A percentile compares a stretch with the other conserved stretches of the same genome.
These are phyloP conservation scores for Lasiodiplodia hormozganensis DNA, from an alignment of 2,329 filamentous ascomycete genomes.

Conservation along the genomic window DNA sequence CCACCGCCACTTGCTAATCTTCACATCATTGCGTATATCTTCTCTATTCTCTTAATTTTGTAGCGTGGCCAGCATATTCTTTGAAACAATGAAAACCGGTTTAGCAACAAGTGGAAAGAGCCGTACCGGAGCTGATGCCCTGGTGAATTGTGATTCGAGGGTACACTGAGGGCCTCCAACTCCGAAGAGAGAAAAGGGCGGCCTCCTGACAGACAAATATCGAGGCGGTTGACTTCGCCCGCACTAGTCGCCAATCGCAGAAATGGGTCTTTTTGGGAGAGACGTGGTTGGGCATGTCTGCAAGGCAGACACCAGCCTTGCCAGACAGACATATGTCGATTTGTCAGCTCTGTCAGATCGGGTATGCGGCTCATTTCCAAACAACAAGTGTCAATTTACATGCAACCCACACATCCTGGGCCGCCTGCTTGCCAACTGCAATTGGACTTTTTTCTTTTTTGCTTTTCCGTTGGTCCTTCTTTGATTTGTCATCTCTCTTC, in stretches of 20 bases:
- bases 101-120: too few relatives aligned
- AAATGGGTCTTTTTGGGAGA: not conserved
- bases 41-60: not conserved
- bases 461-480: not conserved
- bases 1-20: not conserved
- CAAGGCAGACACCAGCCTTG: not conserved
- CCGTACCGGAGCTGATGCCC: too few relatives aligned
- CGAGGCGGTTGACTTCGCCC: too few relatives aligned
- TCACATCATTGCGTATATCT: not conserved
- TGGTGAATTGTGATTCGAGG: too few relatives aligned
- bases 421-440: not conserved
- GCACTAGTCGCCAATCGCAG: not conserved
- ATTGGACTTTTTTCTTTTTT: not conserved
- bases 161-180: too few relatives aligned
- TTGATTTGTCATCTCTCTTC: not conserved
- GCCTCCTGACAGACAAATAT: too few relatives aligned
- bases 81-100: not conserved
- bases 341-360: not conserved
- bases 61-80: not conserved
- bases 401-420: not conserved
- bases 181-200: too few relatives aligned
- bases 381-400: not conserved
- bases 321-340: not conserved
- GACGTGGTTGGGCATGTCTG: not conserved
- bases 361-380: not conserved